Percentiles rank a stretch among this genome's conserved stretches.
phyloP scores from a whole-genome alignment of 108 stramenopile genomes.

The Cylindrotheca closterium region DNA sequence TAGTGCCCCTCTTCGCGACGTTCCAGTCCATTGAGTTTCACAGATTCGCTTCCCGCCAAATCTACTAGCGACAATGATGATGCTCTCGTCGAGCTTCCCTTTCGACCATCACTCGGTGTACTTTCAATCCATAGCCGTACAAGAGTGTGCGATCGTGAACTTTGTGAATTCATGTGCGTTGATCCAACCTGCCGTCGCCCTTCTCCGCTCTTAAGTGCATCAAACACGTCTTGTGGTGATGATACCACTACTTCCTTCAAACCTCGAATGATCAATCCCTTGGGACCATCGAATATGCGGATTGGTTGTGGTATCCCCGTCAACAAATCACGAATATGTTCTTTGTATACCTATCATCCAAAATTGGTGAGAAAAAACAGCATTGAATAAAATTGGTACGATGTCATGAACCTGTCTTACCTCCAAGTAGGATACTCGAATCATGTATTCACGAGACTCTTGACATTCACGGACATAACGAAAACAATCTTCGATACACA shows the following conservation, averaged over 20 bases:
- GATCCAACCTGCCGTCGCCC: conserved; percentile 77
- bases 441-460: conserved; percentile 61
- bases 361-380: not conserved
- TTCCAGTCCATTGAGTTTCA: conserved; percentile 73
- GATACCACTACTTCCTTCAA: conserved; percentile 86
- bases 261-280: conserved; percentile 87
- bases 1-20: conserved; percentile 96
- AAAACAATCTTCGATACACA: conserved; percentile 70
- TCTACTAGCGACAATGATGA: conserved; percentile 78
- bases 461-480: conserved; percentile 42
- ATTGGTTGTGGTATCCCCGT: conserved; percentile 41
- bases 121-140: conserved; percentile 90
- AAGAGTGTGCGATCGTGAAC: conserved; percentile 87
- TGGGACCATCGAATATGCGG: conserved; percentile 73
- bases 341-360: conserved; percentile 56
- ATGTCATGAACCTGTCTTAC: conserved; percentile 46
- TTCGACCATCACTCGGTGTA: conserved; percentile 24
- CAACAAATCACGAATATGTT: conserved; percentile 91
- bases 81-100: conserved; percentile 48
- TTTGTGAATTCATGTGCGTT: conserved; percentile 92
- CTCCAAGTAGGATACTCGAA: conserved; percentile 91
- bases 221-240: conserved; percentile 82
- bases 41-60: conserved; percentile 85
- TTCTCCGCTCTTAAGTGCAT: conserved; percentile 74
- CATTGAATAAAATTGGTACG: not conserved